phyloP scores from a whole-genome alignment of 1,284 basidiomycete genomes.

The Ganoderma lingzhi region DNA sequence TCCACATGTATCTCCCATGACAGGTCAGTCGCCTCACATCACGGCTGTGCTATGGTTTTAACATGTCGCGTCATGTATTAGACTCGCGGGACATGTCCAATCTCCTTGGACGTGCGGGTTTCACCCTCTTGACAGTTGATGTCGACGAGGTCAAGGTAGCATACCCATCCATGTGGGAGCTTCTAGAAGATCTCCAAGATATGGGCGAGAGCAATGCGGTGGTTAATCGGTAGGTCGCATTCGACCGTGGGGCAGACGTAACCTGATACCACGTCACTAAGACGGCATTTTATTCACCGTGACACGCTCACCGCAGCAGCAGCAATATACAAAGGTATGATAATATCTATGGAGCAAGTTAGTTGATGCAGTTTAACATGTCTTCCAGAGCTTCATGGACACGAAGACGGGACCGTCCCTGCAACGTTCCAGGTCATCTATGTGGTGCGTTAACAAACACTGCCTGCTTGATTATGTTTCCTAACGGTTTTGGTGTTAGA shows the following conservation, averaged over 20 bases:
- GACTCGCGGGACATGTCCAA: conserved; percentile 93
- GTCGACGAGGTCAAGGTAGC: conserved; percentile 92
- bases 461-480: neutral
- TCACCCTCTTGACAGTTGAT: conserved; percentile 94
- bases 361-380: too few relatives aligned
- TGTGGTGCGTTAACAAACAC: conserved; percentile 64
- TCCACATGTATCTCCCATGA: conserved; percentile 97
- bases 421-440: conserved; percentile 98
- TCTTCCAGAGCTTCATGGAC: conserved; percentile 80
- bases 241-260: neutral
- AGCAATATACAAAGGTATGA: conserved; percentile 89
- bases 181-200: conserved; percentile 90
- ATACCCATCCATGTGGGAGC: conserved; percentile 97
- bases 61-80: conserved; percentile 40
- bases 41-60: too few relatives aligned
- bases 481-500: conserved; percentile 56
- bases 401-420: conserved; percentile 85
- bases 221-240: conserved; percentile 67
- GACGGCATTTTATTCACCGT: conserved; percentile 76
- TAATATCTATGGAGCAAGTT: conserved; percentile 4
- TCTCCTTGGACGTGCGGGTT: conserved; percentile 91
- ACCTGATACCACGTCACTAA: conserved; percentile 37
- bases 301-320: conserved; percentile 93
- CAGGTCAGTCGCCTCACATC: conserved; percentile 59
- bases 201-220: conserved; percentile 99